These are phyloP conservation scores for Suillus cothurnatus DNA, from an alignment of 768 basidiomycete species.

Conservation along the genomic window DNA sequence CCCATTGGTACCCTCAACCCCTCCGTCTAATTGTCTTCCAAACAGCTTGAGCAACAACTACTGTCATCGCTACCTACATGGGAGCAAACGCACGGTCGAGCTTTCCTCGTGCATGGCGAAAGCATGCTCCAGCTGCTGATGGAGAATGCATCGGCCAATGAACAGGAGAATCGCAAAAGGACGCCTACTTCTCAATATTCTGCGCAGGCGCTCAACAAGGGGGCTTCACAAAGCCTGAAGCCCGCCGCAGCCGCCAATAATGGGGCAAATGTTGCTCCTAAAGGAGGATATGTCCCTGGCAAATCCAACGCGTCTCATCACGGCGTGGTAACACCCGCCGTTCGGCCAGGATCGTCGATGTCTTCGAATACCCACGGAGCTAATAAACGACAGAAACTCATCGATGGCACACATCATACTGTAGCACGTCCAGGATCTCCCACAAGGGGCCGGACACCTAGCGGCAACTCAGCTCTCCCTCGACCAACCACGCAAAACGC, in stretches of 20 bases:
- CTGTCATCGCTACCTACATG: conserved; percentile 76
- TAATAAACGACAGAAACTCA: conserved; percentile 64
- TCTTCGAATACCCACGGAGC: conserved; percentile 49
- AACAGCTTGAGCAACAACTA: conserved; percentile 87
- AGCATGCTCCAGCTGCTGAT: conserved; percentile 79
- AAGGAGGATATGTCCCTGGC: conserved; percentile 31
- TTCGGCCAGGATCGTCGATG: conserved; percentile 46
- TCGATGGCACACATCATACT: conserved; percentile 36
- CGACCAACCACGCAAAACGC: conserved; percentile 11
- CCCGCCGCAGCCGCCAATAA: conserved; percentile 11
- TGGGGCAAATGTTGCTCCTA: conserved; percentile 12
- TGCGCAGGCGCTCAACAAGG: conserved; percentile 28
- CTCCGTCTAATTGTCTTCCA: not conserved
- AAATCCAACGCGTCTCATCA: conserved; percentile 28
- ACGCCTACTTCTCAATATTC: conserved; percentile 39
- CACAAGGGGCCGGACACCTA: conserved; percentile 31
- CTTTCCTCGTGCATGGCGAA: conserved; percentile 85
- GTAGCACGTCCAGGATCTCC: conserved; percentile 26
- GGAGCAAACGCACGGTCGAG: conserved; percentile 74
- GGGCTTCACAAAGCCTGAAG: conserved; percentile 31
- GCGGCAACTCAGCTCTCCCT: conserved; percentile 22
- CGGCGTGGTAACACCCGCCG: conserved; percentile 60
- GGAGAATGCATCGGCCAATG: conserved; percentile 67
- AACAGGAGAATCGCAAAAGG: conserved; percentile 80
- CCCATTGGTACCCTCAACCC: not conserved